Evolutionary conservation across 495 filamentous ascomycete genomes (phyloP).

Genomic region (Daldinia bambusicola): DNA sequence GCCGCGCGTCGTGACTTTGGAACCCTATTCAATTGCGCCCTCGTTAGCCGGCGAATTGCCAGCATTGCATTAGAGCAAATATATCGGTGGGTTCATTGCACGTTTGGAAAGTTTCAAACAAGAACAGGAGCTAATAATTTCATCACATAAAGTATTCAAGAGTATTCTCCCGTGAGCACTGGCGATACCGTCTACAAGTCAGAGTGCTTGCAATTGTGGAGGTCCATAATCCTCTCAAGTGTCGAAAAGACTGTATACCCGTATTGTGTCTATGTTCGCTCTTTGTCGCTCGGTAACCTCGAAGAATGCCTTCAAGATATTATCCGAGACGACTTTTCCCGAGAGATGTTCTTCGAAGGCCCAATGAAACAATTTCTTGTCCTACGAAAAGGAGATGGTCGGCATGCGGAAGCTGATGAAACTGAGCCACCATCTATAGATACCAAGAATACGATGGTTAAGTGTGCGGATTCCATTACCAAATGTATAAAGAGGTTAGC

Average conservation of each 20-base stretch:
- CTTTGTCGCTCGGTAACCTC: conserved; percentile 70
- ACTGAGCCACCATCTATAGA: conserved; percentile 19
- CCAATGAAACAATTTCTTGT: conserved; percentile 55
- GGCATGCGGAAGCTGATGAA: not conserved
- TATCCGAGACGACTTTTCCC: conserved; percentile 51
- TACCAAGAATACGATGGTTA: conserved; percentile 33
- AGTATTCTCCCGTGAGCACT: conserved; percentile 35
- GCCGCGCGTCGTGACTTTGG: conserved; percentile 62
- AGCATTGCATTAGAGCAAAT: conserved; percentile 67
- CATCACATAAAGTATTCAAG: conserved; percentile 23
- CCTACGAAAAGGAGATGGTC: not conserved
- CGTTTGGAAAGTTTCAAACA: not conserved
- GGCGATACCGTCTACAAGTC: conserved; percentile 36
- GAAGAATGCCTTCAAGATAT: conserved; percentile 66
- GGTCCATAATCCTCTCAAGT: conserved; percentile 74
- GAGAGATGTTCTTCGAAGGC: conserved; percentile 61
- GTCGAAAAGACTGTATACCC: conserved; percentile 70
- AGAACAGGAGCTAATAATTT: conserved; percentile 15
- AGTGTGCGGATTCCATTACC: conserved; percentile 49
- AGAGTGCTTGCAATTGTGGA: conserved; percentile 73
- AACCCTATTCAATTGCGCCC: conserved; percentile 66
- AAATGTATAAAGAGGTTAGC: conserved; percentile 50
- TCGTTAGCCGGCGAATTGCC: conserved; percentile 62
- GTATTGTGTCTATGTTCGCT: conserved; percentile 74
- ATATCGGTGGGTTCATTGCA: conserved; percentile 63